Percentiles rank a stretch among this genome's conserved stretches.
Evolutionary conservation across 495 filamentous ascomycete species (phyloP).

Genomic region (Aspergillus saccharolyticus): DNA sequence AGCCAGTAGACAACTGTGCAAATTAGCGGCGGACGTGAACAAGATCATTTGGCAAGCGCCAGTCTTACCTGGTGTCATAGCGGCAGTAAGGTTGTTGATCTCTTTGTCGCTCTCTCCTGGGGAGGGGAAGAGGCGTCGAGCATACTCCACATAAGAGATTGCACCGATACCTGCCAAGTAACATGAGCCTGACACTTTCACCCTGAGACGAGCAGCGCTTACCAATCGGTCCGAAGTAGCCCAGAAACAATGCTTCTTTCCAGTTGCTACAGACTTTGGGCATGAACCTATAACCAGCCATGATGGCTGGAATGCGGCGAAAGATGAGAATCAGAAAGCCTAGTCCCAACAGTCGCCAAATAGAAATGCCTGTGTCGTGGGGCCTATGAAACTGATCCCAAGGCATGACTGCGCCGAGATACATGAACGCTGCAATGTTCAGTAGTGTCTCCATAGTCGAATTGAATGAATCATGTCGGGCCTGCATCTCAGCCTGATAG

Average conservation of each 20-base stretch:
- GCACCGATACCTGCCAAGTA: conserved; percentile 29
- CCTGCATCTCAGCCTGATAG: conserved; percentile 31
- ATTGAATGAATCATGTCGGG: conserved; percentile 39
- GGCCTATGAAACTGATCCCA: conserved; percentile 32
- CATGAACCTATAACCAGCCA: conserved; percentile 37
- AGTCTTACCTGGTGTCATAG: conserved; percentile 39
- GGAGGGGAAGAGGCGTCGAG: conserved; percentile 49
- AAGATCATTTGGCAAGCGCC: neutral
- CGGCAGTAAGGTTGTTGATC: conserved; percentile 46
- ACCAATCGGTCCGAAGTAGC: conserved; percentile 40
- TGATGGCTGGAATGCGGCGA: conserved; percentile 34
- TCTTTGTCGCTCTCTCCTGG: conserved; percentile 45
- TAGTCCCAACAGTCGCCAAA: conserved; percentile 26
- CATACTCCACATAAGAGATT: conserved; percentile 45
- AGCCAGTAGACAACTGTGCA: conserved; percentile 51
- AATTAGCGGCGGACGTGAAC: conserved; percentile 1
- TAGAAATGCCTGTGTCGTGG: conserved; percentile 26
- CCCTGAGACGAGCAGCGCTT: neutral
- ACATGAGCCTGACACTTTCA: conserved; percentile 5
- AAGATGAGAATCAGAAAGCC: conserved; percentile 33
- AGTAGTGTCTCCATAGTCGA: conserved; percentile 29
- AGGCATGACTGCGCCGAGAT: conserved; percentile 38
- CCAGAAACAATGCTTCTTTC: conserved; percentile 40
- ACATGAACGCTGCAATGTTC: conserved; percentile 42
- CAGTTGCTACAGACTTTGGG: conserved; percentile 30